Conservation (phyloP, 768 basidiomycete genomes). For the Auricularia sp. region DNA sequence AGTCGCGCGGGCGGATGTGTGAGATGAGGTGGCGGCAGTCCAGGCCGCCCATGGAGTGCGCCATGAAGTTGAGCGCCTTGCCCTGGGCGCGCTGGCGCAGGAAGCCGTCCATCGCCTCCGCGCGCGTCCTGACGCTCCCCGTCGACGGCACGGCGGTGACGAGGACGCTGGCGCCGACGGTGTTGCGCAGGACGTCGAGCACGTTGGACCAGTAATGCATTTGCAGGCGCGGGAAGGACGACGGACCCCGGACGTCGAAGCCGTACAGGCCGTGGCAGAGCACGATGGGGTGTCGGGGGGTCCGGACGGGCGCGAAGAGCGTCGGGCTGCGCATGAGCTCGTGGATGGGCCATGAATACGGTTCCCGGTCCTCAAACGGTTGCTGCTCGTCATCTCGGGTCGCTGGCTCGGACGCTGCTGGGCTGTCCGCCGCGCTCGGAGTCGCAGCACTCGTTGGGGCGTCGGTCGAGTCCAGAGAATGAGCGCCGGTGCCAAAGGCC, state of each 20-base stretch:
- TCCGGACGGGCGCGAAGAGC: conserved; percentile 65
- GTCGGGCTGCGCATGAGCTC: conserved; percentile 61
- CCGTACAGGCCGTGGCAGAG: conserved; percentile 97
- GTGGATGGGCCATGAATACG: conserved; percentile 17
- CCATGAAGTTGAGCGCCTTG: conserved; percentile 82
- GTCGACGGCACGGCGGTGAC: conserved; percentile 93
- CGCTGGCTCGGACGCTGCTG: background rate
- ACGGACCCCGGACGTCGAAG: conserved; percentile 82
- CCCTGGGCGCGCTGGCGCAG: conserved; percentile 57
- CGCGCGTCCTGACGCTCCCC: conserved; percentile 77
- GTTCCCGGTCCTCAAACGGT: background rate
- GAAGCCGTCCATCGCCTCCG: conserved; percentile 61
- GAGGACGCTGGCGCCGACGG: conserved; percentile 86
- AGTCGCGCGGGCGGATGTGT: conserved; percentile 69
- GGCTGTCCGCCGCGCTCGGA: background rate
- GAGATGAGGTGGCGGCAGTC: conserved; percentile 91
- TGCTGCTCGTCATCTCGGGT: background rate
- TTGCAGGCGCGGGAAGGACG: conserved; percentile 69
- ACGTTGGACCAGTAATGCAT: conserved; percentile 94
- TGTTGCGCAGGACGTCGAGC: conserved; percentile 64
- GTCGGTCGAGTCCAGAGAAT: background rate
- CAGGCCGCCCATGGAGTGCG: conserved; percentile 96
- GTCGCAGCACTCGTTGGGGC: background rate
- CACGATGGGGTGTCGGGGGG: conserved; percentile 82
- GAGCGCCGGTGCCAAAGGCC: background rate